A percentile compares a stretch with the other conserved stretches of the same genome.
These are phyloP conservation scores for Boletus reticulatus DNA, from an alignment of 768 basidiomycete genomes.

Conservation along the genomic window DNA sequence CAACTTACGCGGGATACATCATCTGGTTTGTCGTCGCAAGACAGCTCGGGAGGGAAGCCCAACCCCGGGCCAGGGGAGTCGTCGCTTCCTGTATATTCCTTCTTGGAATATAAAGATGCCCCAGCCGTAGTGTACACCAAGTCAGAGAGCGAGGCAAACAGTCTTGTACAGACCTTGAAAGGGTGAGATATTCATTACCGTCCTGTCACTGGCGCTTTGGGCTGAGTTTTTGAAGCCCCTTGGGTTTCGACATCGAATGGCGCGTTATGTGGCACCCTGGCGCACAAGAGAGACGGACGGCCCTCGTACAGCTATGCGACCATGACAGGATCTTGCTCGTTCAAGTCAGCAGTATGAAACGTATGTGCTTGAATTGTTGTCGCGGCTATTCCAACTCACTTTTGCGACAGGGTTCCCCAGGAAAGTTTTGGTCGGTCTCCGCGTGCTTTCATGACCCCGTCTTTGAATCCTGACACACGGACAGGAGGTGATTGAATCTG, in stretches of 20 bases:
- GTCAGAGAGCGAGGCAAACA: conserved; percentile 42
- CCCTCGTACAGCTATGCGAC: conserved; percentile 48
- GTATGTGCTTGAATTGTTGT: conserved; percentile 24
- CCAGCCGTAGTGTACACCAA: conserved; percentile 40
- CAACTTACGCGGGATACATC: not conserved
- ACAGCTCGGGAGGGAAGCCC: not conserved
- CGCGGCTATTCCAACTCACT: not conserved
- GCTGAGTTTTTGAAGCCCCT: conserved; percentile 31
- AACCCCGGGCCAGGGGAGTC: conserved; percentile 4
- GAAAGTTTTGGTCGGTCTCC: conserved; percentile 36
- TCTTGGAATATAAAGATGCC: conserved; percentile 26
- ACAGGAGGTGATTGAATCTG: conserved; percentile 46
- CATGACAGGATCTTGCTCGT: conserved; percentile 42
- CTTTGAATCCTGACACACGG: not conserved
- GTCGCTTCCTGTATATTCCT: conserved; percentile 37
- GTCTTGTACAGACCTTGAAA: conserved; percentile 34
- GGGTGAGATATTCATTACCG: conserved; percentile 28
- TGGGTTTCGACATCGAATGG: conserved; percentile 57
- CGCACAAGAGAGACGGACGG: conserved; percentile 35
- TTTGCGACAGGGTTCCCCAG: conserved; percentile 39
- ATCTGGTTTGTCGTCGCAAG: conserved; percentile 4
- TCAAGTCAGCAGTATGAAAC: conserved; percentile 47
- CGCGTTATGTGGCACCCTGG: conserved; percentile 33
- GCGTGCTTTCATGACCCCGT: not conserved
- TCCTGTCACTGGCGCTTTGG: not conserved